A percentile compares a stretch with the other conserved stretches of the same genome.
These are phyloP conservation scores for Pseudocercospora pini-densiflorae DNA, from an alignment of 2,329 filamentous ascomycete species.

Conservation along the genomic window DNA sequence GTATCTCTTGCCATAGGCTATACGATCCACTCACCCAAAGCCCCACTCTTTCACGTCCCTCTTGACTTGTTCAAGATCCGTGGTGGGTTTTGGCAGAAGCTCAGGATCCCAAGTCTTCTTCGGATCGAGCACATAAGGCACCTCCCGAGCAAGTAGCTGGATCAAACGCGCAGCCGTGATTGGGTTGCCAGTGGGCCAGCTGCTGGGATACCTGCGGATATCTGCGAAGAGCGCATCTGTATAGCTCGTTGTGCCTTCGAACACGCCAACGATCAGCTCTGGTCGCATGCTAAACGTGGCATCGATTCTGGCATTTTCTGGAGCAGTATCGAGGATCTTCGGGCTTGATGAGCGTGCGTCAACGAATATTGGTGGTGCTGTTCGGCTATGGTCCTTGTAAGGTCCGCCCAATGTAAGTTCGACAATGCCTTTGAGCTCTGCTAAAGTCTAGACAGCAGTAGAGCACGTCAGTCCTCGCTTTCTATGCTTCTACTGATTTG, in stretches of 20 bases:
- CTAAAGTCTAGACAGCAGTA: not conserved
- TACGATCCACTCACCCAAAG: not conserved
- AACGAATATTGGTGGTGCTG: not conserved
- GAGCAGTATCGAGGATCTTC: not conserved
- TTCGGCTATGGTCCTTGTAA: not conserved
- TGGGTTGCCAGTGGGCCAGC: not conserved
- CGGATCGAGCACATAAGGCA: not conserved
- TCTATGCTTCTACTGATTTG: not conserved
- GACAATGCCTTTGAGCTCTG: conserved; percentile 3
- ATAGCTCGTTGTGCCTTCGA: not conserved
- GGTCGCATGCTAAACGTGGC: conserved; percentile 6
- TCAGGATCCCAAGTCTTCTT: conserved; percentile 2
- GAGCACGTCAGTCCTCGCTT: not conserved
- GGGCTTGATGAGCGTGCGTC: not conserved
- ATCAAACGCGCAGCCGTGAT: not conserved
- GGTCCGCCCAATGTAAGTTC: conserved; percentile 2
- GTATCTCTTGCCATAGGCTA: not conserved
- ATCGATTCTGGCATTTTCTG: not conserved
- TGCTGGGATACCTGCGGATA: not conserved
- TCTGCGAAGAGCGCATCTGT: not conserved
- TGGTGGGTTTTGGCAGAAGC: not conserved
- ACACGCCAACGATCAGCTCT: not conserved
- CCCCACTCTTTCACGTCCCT: conserved; percentile 7
- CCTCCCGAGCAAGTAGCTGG: conserved; percentile 3
- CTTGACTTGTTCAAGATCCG: conserved; percentile 8